These are phyloP conservation scores for Stephanodiscus triporus DNA, from an alignment of 108 stramenopile genomes.

Conservation along the genomic window DNA sequence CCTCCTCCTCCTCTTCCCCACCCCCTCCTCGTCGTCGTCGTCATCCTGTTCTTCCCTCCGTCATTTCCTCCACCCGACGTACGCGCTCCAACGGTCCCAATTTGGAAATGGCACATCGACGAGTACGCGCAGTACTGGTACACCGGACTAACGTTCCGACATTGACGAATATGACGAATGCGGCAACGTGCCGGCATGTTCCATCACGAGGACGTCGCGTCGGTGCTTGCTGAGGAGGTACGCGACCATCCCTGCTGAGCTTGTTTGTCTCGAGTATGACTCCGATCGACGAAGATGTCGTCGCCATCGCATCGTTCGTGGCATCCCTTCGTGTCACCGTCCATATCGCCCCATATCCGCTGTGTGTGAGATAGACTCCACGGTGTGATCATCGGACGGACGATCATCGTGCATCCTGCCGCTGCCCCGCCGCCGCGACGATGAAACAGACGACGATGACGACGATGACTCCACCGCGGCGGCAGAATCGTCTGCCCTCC, in stretches of 20 bases:
- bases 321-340: neutral
- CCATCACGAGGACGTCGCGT: slow-evolving; percentile 10
- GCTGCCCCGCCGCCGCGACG: too few species aligned
- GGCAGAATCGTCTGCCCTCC: too few species aligned
- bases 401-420: too few species aligned
- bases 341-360: neutral
- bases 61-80: neutral
- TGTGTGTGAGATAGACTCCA: neutral
- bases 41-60: too few species aligned
- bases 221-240: neutral
- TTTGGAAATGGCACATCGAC: slow-evolving; percentile 9
- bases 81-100: slow-evolving; percentile 14
- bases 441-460: too few species aligned
- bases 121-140: slow-evolving; percentile 22
- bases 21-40: too few species aligned
- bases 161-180: neutral
- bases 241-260: neutral
- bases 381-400: too few species aligned
- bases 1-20: too few species aligned
- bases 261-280: slow-evolving; percentile 2
- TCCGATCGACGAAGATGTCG: neutral
- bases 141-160: slow-evolving; percentile 14
- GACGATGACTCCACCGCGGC: too few species aligned
- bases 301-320: neutral
- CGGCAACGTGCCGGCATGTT: slow-evolving; percentile 7